A percentile compares a stretch with the other conserved stretches of the same genome.
phyloP scores from a whole-genome alignment of 1,139 yeast species.

The Pichia sp. region DNA sequence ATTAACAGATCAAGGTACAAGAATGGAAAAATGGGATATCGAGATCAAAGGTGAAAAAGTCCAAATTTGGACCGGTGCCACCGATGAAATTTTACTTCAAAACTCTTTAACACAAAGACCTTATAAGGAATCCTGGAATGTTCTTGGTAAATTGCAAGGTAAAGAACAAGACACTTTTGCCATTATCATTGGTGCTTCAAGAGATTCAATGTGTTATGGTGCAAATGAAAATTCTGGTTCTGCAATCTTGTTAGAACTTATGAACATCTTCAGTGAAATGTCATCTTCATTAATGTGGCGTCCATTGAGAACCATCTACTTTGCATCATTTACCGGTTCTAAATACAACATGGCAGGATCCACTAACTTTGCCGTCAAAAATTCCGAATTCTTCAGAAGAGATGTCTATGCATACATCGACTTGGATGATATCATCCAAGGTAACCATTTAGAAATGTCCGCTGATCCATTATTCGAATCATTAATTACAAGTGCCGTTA shows the following conservation, averaged over 20 bases:
- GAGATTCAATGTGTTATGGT: constrained; percentile 81
- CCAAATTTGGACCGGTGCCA: constrained; percentile 41
- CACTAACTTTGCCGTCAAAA: constrained; percentile 71
- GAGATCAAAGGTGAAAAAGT: constrained; percentile 19
- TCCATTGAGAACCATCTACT: constrained; percentile 80
- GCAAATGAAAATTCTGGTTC: constrained; percentile 79
- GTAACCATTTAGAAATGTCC: constrained; percentile 53
- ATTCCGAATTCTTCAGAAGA: constrained; percentile 49
- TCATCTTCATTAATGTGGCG: constrained; percentile 71
- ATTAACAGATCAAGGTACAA: constrained; percentile 42
- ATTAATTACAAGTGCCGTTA: constrained; percentile 42
- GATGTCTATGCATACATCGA: constrained; percentile 78
- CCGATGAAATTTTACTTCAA: constrained; percentile 35
- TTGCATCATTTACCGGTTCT: constrained; percentile 84
- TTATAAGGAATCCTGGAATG: constrained; percentile 76
- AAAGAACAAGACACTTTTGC: constrained; percentile 76
- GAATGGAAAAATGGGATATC: constrained; percentile 37
- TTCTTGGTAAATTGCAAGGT: constrained; percentile 76
- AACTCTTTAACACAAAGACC: constrained; percentile 51
- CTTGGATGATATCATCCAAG: constrained; percentile 70
- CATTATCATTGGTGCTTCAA: constrained; percentile 76
- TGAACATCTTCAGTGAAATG: constrained; percentile 67
- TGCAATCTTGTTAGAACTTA: constrained; percentile 66
- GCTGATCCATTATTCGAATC: constrained; percentile 67
- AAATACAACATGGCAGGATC: constrained; percentile 85